Evolutionary conservation across 1,139 yeast species (phyloP).

Genomic region (Kodamaea arcana): DNA sequence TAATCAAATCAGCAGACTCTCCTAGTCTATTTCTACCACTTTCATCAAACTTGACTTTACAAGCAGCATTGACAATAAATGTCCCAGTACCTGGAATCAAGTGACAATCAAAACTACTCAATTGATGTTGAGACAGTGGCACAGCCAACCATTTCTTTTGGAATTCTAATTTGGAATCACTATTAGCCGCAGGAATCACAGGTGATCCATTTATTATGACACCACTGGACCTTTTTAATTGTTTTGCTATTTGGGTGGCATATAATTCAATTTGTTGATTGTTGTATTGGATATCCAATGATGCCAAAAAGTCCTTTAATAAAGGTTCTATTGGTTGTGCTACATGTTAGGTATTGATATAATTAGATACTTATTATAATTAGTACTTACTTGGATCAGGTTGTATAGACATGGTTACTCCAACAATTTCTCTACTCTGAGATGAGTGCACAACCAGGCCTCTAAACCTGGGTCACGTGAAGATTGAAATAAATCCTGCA

Average conservation of each 20-base stretch:
- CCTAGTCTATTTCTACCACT: constrained; percentile 63
- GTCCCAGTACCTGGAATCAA: constrained; percentile 67
- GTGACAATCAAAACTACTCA: constrained; percentile 64
- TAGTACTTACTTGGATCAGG: constrained; percentile 27
- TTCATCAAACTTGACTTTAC: constrained; percentile 72
- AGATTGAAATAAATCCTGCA: too few relatives aligned
- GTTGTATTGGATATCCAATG: constrained; percentile 36
- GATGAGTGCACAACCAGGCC: too few relatives aligned
- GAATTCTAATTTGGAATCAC: constrained; percentile 52
- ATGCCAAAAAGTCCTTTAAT: constrained; percentile 33
- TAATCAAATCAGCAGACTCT: constrained; percentile 48
- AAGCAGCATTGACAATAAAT: constrained; percentile 49
- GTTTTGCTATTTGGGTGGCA: constrained; percentile 49
- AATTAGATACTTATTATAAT: too few relatives aligned
- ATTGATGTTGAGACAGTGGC: constrained; percentile 59
- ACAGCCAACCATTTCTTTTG: constrained; percentile 62
- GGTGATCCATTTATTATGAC: constrained; percentile 67
- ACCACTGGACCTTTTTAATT: constrained; percentile 42
- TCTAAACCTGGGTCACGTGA: too few relatives aligned
- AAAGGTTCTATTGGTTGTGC: constrained; percentile 48
- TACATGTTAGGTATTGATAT: constrained; percentile 14
- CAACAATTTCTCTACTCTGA: too few relatives aligned
- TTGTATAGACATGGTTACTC: constrained; percentile 3
- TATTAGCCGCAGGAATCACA: constrained; percentile 31
- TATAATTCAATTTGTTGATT: constrained; percentile 41